These are phyloP conservation scores for Rhododendron kiyosumense DNA, from an alignment of 148 eudicot species.

Conservation along the genomic window DNA sequence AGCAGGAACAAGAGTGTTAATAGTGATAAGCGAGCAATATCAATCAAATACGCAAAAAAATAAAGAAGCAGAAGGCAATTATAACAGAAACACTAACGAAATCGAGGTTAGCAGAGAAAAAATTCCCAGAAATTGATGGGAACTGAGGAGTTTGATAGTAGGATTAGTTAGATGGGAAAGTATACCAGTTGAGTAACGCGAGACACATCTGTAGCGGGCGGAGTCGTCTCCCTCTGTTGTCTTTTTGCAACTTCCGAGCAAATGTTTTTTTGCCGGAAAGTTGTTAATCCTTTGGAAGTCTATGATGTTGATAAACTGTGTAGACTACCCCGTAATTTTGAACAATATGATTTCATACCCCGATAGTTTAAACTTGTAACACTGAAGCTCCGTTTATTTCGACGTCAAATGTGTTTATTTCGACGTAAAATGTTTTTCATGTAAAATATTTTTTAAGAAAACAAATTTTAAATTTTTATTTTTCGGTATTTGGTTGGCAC, in stretches of 20 bases:
- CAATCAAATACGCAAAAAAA: background rate
- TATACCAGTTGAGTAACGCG: background rate
- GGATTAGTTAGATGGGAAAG: background rate
- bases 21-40: conserved; percentile 1
- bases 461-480: no score
- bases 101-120: background rate
- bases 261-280: background rate
- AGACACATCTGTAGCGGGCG: background rate
- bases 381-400: no score
- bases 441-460: no score
- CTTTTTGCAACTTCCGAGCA: background rate
- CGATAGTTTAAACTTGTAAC: background rate
- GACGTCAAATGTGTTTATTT: no score
- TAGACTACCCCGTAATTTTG: background rate
- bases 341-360: background rate
- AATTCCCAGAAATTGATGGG: background rate
- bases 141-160: background rate
- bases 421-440: no score
- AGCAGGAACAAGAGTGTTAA: background rate
- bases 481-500: no score
- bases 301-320: background rate
- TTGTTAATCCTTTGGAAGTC: background rate
- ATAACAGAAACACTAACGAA: background rate
- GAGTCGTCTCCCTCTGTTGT: conserved; percentile 20
- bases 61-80: background rate